Conservation (phyloP, 495 filamentous ascomycete species). For the Daldinia concentrica region DNA sequence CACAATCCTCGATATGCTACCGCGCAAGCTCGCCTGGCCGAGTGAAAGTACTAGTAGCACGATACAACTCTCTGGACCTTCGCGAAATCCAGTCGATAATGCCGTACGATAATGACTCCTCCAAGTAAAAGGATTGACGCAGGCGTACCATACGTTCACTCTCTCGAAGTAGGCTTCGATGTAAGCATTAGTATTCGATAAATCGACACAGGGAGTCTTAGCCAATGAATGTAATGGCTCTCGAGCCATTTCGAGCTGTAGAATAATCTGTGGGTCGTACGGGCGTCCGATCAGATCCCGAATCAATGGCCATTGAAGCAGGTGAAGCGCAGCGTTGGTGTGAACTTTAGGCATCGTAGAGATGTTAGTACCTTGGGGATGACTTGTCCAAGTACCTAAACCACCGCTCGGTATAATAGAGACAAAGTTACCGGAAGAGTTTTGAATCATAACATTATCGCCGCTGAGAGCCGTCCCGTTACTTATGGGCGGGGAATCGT, state of each 20-base stretch:
- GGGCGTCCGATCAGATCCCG: slow-evolving; percentile 77
- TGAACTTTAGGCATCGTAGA: slow-evolving; percentile 86
- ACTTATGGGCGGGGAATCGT: slow-evolving; percentile 74
- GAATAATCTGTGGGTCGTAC: slow-evolving; percentile 78
- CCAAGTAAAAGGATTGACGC: slow-evolving; percentile 86
- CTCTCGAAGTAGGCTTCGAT: slow-evolving; percentile 80
- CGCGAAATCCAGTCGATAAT: slow-evolving; percentile 74
- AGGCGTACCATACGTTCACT: slow-evolving; percentile 86
- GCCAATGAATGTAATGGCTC: slow-evolving; percentile 74
- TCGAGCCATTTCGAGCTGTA: slow-evolving; percentile 83
- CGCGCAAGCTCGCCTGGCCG: slow-evolving; percentile 73
- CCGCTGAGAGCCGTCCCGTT: slow-evolving; percentile 72
- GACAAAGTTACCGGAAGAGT: slow-evolving; percentile 57
- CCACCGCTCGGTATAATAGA: slow-evolving; percentile 71
- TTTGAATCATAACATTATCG: slow-evolving; percentile 66
- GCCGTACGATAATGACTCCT: slow-evolving; percentile 76
- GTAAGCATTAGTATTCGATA: slow-evolving; percentile 78
- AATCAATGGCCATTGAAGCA: slow-evolving; percentile 83
- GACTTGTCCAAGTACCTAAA: slow-evolving; percentile 75
- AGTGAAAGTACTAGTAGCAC: slow-evolving; percentile 82
- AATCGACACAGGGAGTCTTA: slow-evolving; percentile 68
- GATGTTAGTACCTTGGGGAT: slow-evolving; percentile 69
- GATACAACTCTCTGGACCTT: slow-evolving; percentile 82
- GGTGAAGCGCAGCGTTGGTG: slow-evolving; percentile 79
- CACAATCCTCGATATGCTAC: slow-evolving; percentile 77